Conservation (phyloP, 2,329 filamentous ascomycete genomes). For the Fusarium sororula region DNA sequence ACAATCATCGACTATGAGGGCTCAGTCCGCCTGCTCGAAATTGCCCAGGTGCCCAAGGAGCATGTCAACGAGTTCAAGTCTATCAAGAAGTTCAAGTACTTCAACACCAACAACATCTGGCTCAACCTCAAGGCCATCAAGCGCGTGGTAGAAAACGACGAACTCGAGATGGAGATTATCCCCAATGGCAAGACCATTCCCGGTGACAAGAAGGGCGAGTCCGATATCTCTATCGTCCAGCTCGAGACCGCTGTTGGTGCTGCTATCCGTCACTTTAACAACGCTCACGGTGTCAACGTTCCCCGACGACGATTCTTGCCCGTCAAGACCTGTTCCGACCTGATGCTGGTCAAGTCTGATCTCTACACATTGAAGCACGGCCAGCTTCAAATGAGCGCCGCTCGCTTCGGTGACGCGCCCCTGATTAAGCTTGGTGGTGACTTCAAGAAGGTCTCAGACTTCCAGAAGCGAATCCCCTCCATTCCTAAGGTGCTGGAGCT, state of each 20-base stretch:
- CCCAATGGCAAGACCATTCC: conserved; percentile 99
- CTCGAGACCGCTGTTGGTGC: conserved; percentile 98
- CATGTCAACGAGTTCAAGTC: conserved; percentile 99
- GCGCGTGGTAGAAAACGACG: conserved; percentile 97
- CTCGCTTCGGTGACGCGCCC: conserved; percentile 94
- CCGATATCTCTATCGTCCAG: conserved; percentile 96
- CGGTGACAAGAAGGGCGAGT: conserved; percentile 99
- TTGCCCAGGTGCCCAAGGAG: conserved; percentile 99
- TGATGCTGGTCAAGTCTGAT: conserved; percentile 99
- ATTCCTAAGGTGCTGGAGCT: conserved; percentile 93
- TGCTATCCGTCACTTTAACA: conserved; percentile 98
- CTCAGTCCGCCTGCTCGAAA: conserved; percentile 94
- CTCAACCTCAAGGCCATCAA: conserved; percentile 98
- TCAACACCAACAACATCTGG: conserved; percentile 99
- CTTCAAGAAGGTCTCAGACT: conserved; percentile 99
- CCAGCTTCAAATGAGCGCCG: conserved; percentile 95
- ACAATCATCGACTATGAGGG: conserved; percentile 99
- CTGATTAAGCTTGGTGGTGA: conserved; percentile 98
- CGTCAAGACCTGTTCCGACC: conserved; percentile 99
- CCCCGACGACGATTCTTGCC: conserved; percentile 97
- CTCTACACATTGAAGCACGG: conserved; percentile 99
- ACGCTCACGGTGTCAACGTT: conserved; percentile 98
- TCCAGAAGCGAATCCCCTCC: conserved; percentile 85
- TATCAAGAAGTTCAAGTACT: conserved; percentile 99
- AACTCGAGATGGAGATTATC: conserved; percentile 99